These are phyloP conservation scores for Cryptosporidium sp. DNA, from an alignment of 169 alveolate species.

Conservation along the genomic window DNA sequence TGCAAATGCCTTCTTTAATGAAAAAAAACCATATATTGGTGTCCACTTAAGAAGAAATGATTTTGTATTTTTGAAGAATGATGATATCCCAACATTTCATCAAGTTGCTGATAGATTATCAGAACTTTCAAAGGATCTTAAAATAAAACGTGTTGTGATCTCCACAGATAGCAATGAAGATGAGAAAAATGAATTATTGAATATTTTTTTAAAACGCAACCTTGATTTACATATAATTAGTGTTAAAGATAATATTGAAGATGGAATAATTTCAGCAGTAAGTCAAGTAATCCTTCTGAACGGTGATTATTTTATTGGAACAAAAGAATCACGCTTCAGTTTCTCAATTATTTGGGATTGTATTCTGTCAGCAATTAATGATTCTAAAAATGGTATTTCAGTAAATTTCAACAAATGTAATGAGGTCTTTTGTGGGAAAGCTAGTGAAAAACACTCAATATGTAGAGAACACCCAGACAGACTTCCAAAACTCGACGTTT, in stretches of 20 bases:
- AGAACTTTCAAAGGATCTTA: slow-evolving; percentile 28
- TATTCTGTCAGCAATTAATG: neutral
- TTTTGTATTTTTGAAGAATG: slow-evolving; percentile 11
- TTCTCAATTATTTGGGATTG: slow-evolving; percentile 52
- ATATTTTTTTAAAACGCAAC: neutral
- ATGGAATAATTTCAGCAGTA: slow-evolving; percentile 64
- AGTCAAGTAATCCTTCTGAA: slow-evolving; percentile 44
- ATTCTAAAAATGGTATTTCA: neutral
- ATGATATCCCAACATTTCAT: slow-evolving; percentile 69
- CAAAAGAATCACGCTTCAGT: slow-evolving; percentile 69
- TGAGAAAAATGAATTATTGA: slow-evolving; percentile 8
- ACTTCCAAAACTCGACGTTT: slow-evolving; percentile 8
- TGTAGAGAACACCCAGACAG: slow-evolving; percentile 66
- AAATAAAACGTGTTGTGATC: slow-evolving; percentile 7
- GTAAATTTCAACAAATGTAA: slow-evolving; percentile 15
- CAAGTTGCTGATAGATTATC: slow-evolving; percentile 23
- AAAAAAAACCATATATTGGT: slow-evolving; percentile 27
- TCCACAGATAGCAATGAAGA: slow-evolving; percentile 42
- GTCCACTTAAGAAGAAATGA: slow-evolving; percentile 66
- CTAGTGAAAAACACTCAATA: neutral
- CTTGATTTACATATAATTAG: slow-evolving; percentile 17
- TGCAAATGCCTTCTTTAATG: slow-evolving; percentile 4
- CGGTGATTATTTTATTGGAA: slow-evolving; percentile 59
- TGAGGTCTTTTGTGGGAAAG: slow-evolving; percentile 33
- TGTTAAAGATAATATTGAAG: neutral